phyloP scores from a whole-genome alignment of 1,284 basidiomycete genomes.

The Singerocomus rubriflavus region DNA sequence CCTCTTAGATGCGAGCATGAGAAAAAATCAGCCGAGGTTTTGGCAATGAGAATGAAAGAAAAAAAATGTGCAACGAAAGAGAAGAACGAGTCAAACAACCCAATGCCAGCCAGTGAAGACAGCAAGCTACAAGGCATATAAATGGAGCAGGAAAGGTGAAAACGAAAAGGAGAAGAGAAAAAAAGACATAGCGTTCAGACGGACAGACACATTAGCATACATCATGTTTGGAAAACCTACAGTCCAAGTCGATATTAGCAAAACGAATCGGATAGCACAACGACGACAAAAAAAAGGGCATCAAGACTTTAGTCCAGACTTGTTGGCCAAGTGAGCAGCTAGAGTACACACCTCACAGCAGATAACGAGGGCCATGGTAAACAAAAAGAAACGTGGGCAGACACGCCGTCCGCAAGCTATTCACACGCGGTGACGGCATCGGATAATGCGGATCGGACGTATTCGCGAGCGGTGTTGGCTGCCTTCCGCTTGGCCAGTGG shows the following conservation, averaged over 20 bases:
- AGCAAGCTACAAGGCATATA: slow-evolving; percentile 32
- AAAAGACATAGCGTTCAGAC: slow-evolving; percentile 23
- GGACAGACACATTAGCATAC: slow-evolving; percentile 25
- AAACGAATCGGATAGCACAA: slow-evolving; percentile 14
- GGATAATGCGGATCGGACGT: slow-evolving; percentile 30
- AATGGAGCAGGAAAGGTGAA: slow-evolving; percentile 1
- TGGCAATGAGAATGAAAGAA: no score
- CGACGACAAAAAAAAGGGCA: neutral
- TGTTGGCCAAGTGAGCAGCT: slow-evolving; percentile 3
- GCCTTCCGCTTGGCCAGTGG: slow-evolving; percentile 37
- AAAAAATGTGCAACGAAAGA: slow-evolving; percentile 9
- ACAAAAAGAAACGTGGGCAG: slow-evolving; percentile 6
- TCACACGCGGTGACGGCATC: slow-evolving; percentile 6
- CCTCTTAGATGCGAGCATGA: slow-evolving; percentile 15
- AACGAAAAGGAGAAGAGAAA: no score
- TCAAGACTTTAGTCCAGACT: slow-evolving; percentile 24
- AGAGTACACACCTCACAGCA: slow-evolving; percentile 31
- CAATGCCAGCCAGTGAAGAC: slow-evolving; percentile 10
- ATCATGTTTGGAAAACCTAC: slow-evolving; percentile 15
- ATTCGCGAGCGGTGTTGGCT: slow-evolving; percentile 15
- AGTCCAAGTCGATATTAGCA: slow-evolving; percentile 15
- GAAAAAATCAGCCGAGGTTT: no score
- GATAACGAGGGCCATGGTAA: slow-evolving; percentile 11
- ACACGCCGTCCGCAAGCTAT: slow-evolving; percentile 9
- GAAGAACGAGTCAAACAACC: slow-evolving; percentile 1